These are phyloP conservation scores for Rubia tinctorum DNA, from an alignment of 305 asterid genomes.

Conservation along the genomic window DNA sequence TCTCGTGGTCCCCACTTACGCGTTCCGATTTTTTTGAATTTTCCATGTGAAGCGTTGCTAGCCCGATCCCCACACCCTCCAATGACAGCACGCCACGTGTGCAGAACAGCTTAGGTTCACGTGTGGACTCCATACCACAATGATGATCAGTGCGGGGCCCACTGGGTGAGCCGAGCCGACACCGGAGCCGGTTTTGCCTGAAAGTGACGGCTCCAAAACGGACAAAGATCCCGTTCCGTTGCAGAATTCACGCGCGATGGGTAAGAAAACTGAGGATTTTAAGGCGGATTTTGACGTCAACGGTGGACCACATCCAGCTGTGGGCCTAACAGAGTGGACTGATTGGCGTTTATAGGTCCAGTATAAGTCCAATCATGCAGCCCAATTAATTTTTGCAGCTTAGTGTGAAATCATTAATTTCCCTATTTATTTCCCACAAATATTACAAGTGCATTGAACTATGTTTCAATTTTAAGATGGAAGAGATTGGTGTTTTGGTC, in stretches of 20 bases:
- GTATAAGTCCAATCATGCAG: conserved; percentile 9
- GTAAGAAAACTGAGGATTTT: conserved; percentile 43
- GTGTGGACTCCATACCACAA: conserved; percentile 17
- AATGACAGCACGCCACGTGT: conserved; percentile 19
- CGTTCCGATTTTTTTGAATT: conserved; percentile 2
- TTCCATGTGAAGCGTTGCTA: conserved; percentile 15
- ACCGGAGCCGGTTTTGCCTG: conserved; percentile 21
- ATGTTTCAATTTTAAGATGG: neutral
- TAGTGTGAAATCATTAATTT: neutral
- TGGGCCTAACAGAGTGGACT: conserved; percentile 35
- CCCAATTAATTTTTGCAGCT: neutral
- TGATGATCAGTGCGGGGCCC: too few species aligned
- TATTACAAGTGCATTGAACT: neutral
- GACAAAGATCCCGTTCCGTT: conserved; percentile 31
- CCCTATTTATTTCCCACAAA: neutral
- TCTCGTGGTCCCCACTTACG: conserved; percentile 16
- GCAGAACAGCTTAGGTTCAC: conserved; percentile 17
- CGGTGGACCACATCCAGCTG: conserved; percentile 47
- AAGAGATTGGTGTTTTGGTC: neutral
- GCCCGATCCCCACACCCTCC: conserved; percentile 1
- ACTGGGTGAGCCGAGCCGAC: too few species aligned
- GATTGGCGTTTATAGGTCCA: conserved; percentile 7
- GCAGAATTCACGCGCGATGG: too few species aligned
- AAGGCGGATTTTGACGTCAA: conserved; percentile 40
- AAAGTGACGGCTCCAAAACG: conserved; percentile 32